Base-by-base conservation (phyloP, 352 stramenopile species). In the Globisporangium cederbergense region DNA sequence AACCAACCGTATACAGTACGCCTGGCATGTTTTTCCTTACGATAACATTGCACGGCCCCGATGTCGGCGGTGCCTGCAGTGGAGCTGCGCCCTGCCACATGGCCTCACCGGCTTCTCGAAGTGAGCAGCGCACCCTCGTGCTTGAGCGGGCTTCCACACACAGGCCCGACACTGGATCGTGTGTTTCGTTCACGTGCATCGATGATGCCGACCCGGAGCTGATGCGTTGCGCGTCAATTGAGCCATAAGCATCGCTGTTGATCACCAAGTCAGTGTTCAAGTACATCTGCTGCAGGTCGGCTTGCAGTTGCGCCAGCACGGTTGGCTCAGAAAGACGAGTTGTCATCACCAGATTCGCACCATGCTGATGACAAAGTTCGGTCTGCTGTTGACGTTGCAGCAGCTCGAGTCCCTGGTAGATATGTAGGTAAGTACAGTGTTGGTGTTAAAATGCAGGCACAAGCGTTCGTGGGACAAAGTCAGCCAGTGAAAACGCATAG, bases 51-150 rank as follows among this genome's bases (percentile, higher is more conserved):
- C 38, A 43, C 11, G 38, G 38, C 38, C 1, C 38, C 38, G 34
- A 13, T 40, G 38, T 43, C 38, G 38, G 10, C 4, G 32, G 32
- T 36, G 32, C 32, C 38, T 43, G 38, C 38, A 16, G 38, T 13
- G 38, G 38, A 55, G 65, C n/a, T 57, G 62, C 7, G 62, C 59
- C 13, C 55, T 49, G 34, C 55, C 65, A 25, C 50, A 32, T 11
- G 40, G n/a, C 7, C 13, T 42, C 16, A 32, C 52, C 52, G 47
- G 14, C 63, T 47, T 65, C 69, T 72, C n/a, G 50, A 0, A 66
- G 30, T 36, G 3, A 20, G 6, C 38, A 75, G 50, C 7, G 25
- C 30, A 52, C 25, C 13, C 6, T 30, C 9, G 45, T 7, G 16
- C 4, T 30, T 20, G 43, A 42, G 20, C 32, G 45, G 11, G 49